Base-by-base conservation (phyloP, 1,284 basidiomycete species). In the Ustilago vetiveriae region DNA sequence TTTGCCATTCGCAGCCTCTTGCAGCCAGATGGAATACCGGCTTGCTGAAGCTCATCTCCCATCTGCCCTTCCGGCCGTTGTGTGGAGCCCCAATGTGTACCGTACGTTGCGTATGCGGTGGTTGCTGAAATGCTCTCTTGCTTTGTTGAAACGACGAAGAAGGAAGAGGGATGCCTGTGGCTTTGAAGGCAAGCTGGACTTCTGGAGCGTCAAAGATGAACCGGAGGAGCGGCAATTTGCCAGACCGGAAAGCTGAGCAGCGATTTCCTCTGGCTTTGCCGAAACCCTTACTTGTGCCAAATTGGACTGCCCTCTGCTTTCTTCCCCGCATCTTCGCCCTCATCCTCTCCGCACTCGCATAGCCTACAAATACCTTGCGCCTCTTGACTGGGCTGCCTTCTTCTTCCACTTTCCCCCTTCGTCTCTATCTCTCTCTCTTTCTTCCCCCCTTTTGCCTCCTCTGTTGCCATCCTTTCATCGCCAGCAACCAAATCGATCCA, bases 191-290 rank as follows among this genome's bases (percentile, higher is more conserved):
- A n/a, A n/a, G n/a, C n/a, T n/a, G n/a, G n/a, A n/a, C n/a, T n/a
- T n/a, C n/a, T n/a, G n/a, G n/a, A n/a, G n/a, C n/a, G n/a, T n/a
- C n/a, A n/a, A n/a, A n/a, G n/a, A n/a, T 19, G 21, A 19, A 11
- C 60, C 60, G 60, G 53, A 52, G 24, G 40, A 48, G 53, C 60
- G 60, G 60, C 60, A 64, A 54, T 37, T 40, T 40, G 40, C 24
- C 14, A 45, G 23, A 24, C 45, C 45, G 50, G 42, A n/a, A n/a
- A 43, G 40, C 41, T 43, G 44, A 48, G 46, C 46, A 14, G n/a
- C 26, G 16, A n/a, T n/a, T n/a, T n/a, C n/a, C n/a, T n/a, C 23
- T 35, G 17, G 22, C 16, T 22, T 29, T 17, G n/a, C 14, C 22
- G 38, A 39, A 50, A 23, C 36, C n/a, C 30, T 33, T 13, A 27